Base-by-base conservation (phyloP, 1,284 basidiomycete species). In the Erythrobasidium hasegawianum region DNA sequence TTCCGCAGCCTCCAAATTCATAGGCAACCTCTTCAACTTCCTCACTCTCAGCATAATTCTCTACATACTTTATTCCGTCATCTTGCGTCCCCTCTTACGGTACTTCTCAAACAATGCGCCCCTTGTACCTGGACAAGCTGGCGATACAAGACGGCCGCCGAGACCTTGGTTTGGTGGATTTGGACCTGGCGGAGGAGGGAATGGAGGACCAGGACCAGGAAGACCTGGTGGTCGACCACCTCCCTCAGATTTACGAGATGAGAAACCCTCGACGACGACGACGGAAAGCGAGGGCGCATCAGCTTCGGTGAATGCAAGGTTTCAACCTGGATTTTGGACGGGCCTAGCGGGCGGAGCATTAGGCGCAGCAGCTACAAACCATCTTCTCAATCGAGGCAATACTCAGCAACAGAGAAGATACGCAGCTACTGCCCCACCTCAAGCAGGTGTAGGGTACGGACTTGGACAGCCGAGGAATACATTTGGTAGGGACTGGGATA, bases 281-380 rank as follows among this genome's bases (percentile, higher is more conserved):
- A 70, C 77, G 0, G 75, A 74, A 10, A 76, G 72, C 27, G 33
- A 33, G 33, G 29, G 27, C 18, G 22, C 29, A 11, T 54, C 43
- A 16, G 55, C 43, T 4, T n/a, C 43, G 43, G 29, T 22, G n/a
- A 43, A 43, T 10, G 33, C 72, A 72, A 60, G 77, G 41, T 72
- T 80, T 54, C 84, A 84, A 80, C 86, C 87, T 2, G 89, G 89
- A 1, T 91, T 92, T 75, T 90, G 86, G 87, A 86, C 85, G 0
- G 90, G 90, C 14, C 82, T 87, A 11, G 82, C 83, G 0, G 73
- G 86, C 0, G 89, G 88, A 7, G 86, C 85, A 41, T 75, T 86
- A 0, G 86, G 84, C 0, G 20, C 83, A 84, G 70, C 72, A 86
- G 8, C 79, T 70, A 77, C 80, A 24, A 71, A 73, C 22, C 50